phyloP scores from a whole-genome alignment of 2,329 filamentous ascomycete genomes.

The Iodosphaeria phyllophila region DNA sequence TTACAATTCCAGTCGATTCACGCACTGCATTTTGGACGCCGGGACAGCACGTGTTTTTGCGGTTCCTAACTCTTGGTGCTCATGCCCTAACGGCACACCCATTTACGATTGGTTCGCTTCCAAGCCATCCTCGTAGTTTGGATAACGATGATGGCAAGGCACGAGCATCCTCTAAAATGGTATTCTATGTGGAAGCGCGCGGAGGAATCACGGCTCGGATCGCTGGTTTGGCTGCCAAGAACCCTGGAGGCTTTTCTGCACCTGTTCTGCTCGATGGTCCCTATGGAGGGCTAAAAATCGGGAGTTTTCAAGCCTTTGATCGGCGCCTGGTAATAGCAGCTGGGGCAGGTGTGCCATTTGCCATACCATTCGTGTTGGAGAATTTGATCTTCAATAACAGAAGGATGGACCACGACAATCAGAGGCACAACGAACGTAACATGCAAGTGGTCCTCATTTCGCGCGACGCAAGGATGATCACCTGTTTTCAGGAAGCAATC shows the following conservation, averaged over 20 bases:
- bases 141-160: too few species aligned
- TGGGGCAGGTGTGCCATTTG: slow-evolving; percentile 35
- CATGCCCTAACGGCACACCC: slow-evolving; percentile 29
- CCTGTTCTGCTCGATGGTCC: slow-evolving; percentile 36
- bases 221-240: slow-evolving; percentile 16
- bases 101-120: slow-evolving; percentile 34
- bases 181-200: slow-evolving; percentile 32
- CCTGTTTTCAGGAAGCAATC: slow-evolving; percentile 6
- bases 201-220: slow-evolving; percentile 29
- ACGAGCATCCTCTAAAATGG: slow-evolving; percentile 16
- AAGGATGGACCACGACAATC: too few species aligned
- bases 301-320: slow-evolving; percentile 20
- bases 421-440: slow-evolving; percentile 1
- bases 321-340: slow-evolving; percentile 29
- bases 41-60: slow-evolving; percentile 35
- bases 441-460: slow-evolving; percentile 12
- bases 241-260: slow-evolving; percentile 17
- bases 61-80: slow-evolving; percentile 25
- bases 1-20: slow-evolving; percentile 24
- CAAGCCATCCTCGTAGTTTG: slow-evolving; percentile 8
- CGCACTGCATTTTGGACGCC: slow-evolving; percentile 26
- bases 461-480: slow-evolving; percentile 4
- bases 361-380: slow-evolving; percentile 27
- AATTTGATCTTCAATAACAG: too few species aligned
- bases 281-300: slow-evolving; percentile 29